These are phyloP conservation scores for Protomyces inundatus DNA, from an alignment of 1,139 yeast species.

Conservation along the genomic window DNA sequence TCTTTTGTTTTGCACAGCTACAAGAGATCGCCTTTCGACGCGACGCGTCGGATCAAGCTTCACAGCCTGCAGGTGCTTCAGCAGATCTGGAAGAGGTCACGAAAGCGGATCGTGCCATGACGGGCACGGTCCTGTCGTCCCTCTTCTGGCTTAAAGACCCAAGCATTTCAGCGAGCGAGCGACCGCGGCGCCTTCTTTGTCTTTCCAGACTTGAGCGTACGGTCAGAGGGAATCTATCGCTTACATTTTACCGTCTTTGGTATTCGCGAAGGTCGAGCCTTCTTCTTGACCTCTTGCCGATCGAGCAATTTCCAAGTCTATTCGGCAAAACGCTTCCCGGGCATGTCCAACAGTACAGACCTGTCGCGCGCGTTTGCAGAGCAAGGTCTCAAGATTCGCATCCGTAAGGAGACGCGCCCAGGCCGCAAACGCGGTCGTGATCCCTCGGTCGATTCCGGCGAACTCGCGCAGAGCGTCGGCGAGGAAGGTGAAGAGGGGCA, in stretches of 20 bases:
- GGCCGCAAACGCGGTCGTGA: conserved; percentile 6
- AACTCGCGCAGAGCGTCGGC: not conserved
- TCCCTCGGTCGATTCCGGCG: not conserved
- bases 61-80: not conserved
- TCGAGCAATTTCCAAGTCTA: conserved; percentile 38
- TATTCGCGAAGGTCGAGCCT: not conserved
- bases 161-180: not conserved
- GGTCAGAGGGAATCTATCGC: conserved; percentile 39
- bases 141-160: conserved; percentile 15
- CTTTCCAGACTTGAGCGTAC: conserved; percentile 39
- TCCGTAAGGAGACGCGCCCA: conserved; percentile 10
- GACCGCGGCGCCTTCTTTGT: conserved; percentile 35
- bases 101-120: not conserved
- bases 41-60: not conserved
- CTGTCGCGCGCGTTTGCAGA: conserved; percentile 20
- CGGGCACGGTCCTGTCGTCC: conserved; percentile 14
- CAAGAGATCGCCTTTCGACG: not conserved
- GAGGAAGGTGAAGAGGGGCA: not conserved
- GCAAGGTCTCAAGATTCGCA: conserved; percentile 20
- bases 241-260: conserved; percentile 37
- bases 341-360: conserved; percentile 32
- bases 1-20: conserved; percentile 6
- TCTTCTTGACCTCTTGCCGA: conserved; percentile 23
- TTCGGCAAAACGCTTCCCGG: conserved; percentile 42
- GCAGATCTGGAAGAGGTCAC: not conserved